Evolutionary conservation across 2,329 filamentous ascomycete genomes (phyloP), one percentile per base, ranked within the genome.

Genomic region (Fusarium sp.): DNA sequence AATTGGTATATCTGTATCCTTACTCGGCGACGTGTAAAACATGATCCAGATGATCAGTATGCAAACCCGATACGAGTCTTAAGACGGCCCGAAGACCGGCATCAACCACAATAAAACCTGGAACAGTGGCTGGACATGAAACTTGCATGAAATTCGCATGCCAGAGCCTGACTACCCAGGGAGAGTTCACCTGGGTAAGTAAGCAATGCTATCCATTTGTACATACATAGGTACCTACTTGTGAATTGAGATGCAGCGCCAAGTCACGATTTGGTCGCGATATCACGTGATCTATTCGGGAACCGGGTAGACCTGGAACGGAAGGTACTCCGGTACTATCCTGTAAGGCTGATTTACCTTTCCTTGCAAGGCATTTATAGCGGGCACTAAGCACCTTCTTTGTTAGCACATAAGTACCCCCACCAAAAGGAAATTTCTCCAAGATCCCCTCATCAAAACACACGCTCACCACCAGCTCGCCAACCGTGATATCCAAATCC

Each of bases 341-440:
- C 10, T 14, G 41, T 40, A 57, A n/a, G 52, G 42, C 45, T 55
- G 55, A 48, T 23, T 4, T 2, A 4, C 21, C 11, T 15, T 4
- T 6, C 17, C 0, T 27, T 13, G 14, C 13, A 25, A 21, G 25
- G 17, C 6, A 2, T 10, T 31, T 11, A 25, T 4, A 11, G 35
- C 5, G 5, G 2, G 21, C 15, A 13, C 5, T 3, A 1, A 13
- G 2, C 20, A 35, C 4, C 11, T 8, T 43, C 35, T n/a, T 8
- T 56, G 70, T 71, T 71, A 71, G 45, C 17, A 9, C 10, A 2
- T 1, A 53, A 21, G 70, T 72, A 71, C 48, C 43, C 29, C 35
- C 46, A 57, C 59, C 41, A 51, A 49, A 20, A n/a, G 46, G 40
- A 73, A 74, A 72, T 61, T 70, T 71, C 55, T 65, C 66, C 40